Percentiles rank a stretch among this genome's conserved stretches.
These are phyloP conservation scores for Macaranga tanarius DNA, from an alignment of 441 rosid genomes.

Conservation along the genomic window DNA sequence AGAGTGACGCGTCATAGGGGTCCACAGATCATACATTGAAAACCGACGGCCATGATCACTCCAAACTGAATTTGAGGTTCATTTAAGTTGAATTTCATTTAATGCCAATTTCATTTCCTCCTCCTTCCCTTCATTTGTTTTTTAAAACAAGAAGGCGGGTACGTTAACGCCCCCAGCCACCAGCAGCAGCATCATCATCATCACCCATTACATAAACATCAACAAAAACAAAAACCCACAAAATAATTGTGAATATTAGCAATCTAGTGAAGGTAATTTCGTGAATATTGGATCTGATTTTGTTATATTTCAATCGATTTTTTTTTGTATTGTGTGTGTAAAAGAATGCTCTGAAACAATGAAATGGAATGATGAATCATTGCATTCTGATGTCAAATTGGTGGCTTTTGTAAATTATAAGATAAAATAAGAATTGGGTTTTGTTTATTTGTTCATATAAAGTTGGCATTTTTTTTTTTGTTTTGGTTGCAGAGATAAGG, in stretches of 20 bases:
- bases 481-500: constrained; percentile 28
- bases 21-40: constrained; percentile 18
- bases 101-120: constrained; percentile 29
- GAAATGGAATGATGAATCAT: too few relatives aligned
- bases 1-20: constrained; percentile 34
- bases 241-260: too few relatives aligned
- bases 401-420: too few relatives aligned
- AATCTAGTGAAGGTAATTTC: constrained; percentile 5
- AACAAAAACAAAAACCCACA: not conserved
- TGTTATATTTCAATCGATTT: not conserved
- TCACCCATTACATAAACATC: not conserved
- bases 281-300: not conserved
- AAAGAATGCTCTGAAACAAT: too few relatives aligned
- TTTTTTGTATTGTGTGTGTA: too few relatives aligned
- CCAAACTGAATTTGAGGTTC: constrained; percentile 28
- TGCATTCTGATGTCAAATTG: too few relatives aligned
- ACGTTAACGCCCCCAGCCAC: constrained; percentile 25
- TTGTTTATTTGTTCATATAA: constrained; percentile 2
- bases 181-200: not conserved
- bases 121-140: constrained; percentile 9
- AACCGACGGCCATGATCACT: constrained; percentile 42
- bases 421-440: too few relatives aligned
- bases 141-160: constrained; percentile 47
- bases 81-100: constrained; percentile 40
- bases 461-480: not conserved